Conservation (phyloP, 805 yeast genomes). For the Kodamaea laetipori region DNA sequence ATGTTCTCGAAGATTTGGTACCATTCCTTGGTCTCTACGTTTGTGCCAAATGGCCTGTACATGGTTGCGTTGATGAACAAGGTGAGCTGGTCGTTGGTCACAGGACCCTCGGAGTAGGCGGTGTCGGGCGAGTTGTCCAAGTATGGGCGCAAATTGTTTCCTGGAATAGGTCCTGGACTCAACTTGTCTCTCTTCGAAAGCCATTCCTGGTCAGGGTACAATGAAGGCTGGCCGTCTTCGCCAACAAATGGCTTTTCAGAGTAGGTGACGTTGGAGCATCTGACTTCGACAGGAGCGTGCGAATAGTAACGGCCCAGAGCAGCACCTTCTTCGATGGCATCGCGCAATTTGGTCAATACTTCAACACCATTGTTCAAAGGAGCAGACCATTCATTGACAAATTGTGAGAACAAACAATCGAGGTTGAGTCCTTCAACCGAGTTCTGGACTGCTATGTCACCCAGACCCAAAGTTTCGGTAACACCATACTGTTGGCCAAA, state of each 20-base stretch:
- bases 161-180: conserved; percentile 78
- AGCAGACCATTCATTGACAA: conserved; percentile 96
- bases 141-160: conserved; percentile 79
- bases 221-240: conserved; percentile 40
- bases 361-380: conserved; percentile 80
- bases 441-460: conserved; percentile 68
- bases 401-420: conserved; percentile 94
- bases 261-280: conserved; percentile 84
- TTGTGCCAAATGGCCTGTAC: conserved; percentile 86
- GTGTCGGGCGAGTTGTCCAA: conserved; percentile 78
- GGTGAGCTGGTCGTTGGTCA: conserved; percentile 76
- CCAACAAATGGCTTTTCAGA: conserved; percentile 38
- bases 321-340: conserved; percentile 63
- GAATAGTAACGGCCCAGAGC: conserved; percentile 67
- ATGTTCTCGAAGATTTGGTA: conserved; percentile 79
- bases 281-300: conserved; percentile 93
- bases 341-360: conserved; percentile 62
- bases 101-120: conserved; percentile 44
- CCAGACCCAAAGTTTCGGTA: conserved; percentile 64
- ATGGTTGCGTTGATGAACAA: conserved; percentile 90
- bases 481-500: conserved; percentile 82
- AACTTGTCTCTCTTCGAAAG: conserved; percentile 50
- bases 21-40: conserved; percentile 79
- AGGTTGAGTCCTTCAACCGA: conserved; percentile 88
- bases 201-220: conserved; percentile 50